phyloP scores from a whole-genome alignment of 2,329 filamentous ascomycete species.

The Moelleriella libera region DNA sequence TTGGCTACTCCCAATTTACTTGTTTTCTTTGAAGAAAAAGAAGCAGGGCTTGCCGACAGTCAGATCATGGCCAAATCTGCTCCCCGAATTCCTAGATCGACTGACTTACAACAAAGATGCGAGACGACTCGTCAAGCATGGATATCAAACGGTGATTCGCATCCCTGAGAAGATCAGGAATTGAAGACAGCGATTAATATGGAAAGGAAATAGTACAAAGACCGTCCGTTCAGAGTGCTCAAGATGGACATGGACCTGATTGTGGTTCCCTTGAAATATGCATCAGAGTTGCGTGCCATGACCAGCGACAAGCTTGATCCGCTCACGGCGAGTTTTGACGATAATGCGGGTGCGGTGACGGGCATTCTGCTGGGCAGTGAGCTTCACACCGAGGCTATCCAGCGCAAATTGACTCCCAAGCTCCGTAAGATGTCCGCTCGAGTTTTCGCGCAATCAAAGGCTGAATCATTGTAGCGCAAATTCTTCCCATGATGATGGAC shows the following conservation, averaged over 20 bases:
- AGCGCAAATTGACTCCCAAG: constrained; percentile 5
- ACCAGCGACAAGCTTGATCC: constrained; percentile 7
- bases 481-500: constrained; percentile 6
- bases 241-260: constrained; percentile 8
- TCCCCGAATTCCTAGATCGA: constrained; percentile 6
- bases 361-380: constrained; percentile 5
- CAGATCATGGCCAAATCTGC: constrained; percentile 3
- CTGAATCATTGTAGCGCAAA: constrained; percentile 2
- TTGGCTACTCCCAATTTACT: neutral
- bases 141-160: constrained; percentile 4
- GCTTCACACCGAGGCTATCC: constrained; percentile 6
- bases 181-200: no score
- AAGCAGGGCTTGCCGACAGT: constrained; percentile 3
- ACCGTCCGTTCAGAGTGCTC: constrained; percentile 5
- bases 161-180: no score
- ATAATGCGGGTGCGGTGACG: constrained; percentile 6
- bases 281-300: constrained; percentile 4
- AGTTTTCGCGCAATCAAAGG: no score
- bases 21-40: neutral
- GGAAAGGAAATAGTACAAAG: constrained; percentile 1
- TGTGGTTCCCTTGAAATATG: constrained; percentile 6
- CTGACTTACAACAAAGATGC: constrained; percentile 6
- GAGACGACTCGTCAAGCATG: constrained; percentile 2
- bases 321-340: constrained; percentile 7
- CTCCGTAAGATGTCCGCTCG: constrained; percentile 3